Percentiles rank a stretch among this genome's conserved stretches.
Evolutionary conservation across 1,284 basidiomycete genomes (phyloP).

Genomic region (Malassezia globosa): DNA sequence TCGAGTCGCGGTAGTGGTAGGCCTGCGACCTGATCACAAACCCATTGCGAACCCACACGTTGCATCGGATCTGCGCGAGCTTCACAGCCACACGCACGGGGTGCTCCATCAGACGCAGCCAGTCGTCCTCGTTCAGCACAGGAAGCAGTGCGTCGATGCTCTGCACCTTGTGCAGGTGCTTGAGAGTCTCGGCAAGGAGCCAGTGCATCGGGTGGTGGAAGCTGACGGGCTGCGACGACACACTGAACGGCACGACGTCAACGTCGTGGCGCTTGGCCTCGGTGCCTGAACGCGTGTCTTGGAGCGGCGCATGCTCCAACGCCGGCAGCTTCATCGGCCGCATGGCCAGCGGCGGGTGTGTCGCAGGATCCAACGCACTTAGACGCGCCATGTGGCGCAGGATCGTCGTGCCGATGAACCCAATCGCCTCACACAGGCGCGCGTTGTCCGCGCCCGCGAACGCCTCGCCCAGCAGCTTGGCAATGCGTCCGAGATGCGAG

Average conservation of each 20-base stretch:
- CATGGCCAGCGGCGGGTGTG: conserved; percentile 56
- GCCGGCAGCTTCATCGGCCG: conserved; percentile 15
- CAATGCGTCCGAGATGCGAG: conserved; percentile 36
- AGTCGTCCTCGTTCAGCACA: conserved; percentile 23
- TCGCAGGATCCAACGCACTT: conserved; percentile 50
- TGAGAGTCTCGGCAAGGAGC: conserved; percentile 79
- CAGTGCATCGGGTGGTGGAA: conserved; percentile 92
- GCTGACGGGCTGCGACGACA: conserved; percentile 50
- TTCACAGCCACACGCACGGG: conserved; percentile 44
- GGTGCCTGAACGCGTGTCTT: too few relatives aligned
- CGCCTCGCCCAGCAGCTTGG: conserved; percentile 40
- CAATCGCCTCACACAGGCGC: conserved; percentile 61
- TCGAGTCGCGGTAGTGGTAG: conserved; percentile 92
- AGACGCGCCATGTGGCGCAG: conserved; percentile 26
- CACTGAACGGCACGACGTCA: conserved; percentile 17
- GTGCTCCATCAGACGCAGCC: conserved; percentile 34
- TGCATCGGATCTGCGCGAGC: conserved; percentile 85
- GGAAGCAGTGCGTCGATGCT: neutral
- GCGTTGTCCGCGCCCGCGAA: conserved; percentile 51
- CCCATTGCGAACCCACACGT: conserved; percentile 95
- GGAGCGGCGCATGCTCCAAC: conserved; percentile 40
- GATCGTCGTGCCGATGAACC: conserved; percentile 62
- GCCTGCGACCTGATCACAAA: conserved; percentile 87
- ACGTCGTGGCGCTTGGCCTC: conserved; percentile 54
- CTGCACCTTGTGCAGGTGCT: conserved; percentile 47